Evolutionary conservation across 495 filamentous ascomycete genomes (phyloP), one percentile per base, ranked within the genome.

Genomic region (Cryomyces antarcticus): DNA sequence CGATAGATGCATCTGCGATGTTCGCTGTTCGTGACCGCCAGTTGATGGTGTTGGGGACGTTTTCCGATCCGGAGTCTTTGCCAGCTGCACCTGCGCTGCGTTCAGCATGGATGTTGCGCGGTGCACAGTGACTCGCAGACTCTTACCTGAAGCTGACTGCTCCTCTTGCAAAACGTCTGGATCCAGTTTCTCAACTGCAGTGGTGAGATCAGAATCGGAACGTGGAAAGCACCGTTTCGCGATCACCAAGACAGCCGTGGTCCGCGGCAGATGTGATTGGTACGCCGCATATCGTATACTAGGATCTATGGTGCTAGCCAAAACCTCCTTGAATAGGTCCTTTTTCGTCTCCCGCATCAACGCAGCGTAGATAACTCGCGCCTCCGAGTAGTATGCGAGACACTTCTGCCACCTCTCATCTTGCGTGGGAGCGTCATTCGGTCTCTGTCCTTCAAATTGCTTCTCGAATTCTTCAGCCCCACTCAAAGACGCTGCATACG

Each of bases 281-380:
- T 96, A 96, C 5, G 92, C 87, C 3, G 84, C 85, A 60, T 88
- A 96, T 41, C 87, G 77, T 48, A 96, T 80, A 44, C 86, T 94
- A 5, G 88, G 87, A 52, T 99, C 92, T 39, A 93, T 75, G 27
- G 79, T 93, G 46, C 77, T 75, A 9, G 80, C 74, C 31, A 96
- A 62, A 12, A 94, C 68, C 37, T 99, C 89, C 42, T 78, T 78
- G 61, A 82, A 92, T 37, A 82, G 62, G 52, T 93, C 89, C 49
- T 70, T 72, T 52, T 70, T 70, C 6, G 62, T 62, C 12, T 63
- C 64, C 51, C 77, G 78, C 10, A 71, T 69, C 10, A 99, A 64
- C 2, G 78, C 72, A 36, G 68, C 75, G 57, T 96, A 99, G 48
- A 94, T 80, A 12, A 94, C 71, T 40, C 78, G 70, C 4, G 85